Conservation (phyloP, 306 rosid genomes). For the Pyrus bretschneideri region DNA sequence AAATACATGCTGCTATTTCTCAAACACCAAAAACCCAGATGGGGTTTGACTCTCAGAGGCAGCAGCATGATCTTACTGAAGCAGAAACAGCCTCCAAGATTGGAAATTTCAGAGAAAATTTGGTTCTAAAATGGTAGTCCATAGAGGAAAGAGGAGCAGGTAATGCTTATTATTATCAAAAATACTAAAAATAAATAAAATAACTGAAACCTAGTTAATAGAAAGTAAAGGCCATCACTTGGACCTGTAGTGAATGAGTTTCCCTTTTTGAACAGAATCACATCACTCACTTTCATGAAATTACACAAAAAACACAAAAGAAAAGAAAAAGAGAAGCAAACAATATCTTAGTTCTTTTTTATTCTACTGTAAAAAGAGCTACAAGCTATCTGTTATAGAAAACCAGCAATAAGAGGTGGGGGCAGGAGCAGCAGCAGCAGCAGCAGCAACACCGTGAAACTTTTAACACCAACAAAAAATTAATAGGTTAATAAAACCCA, state of each 20-base stretch:
- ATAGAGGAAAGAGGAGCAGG: slow-evolving; percentile 4
- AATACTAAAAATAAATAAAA: background rate
- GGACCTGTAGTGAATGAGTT: background rate
- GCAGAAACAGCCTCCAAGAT: slow-evolving; percentile 1
- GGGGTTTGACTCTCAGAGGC: slow-evolving; percentile 10
- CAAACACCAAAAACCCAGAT: slow-evolving; percentile 7
- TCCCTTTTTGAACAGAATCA: slow-evolving; percentile 10
- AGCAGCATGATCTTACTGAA: slow-evolving; percentile 1
- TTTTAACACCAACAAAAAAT: background rate
- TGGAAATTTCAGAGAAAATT: background rate
- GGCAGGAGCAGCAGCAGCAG: background rate
- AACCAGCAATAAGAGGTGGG: background rate
- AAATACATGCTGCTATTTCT: background rate
- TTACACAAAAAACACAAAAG: background rate
- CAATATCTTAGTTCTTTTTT: background rate
- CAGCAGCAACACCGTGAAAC: background rate
- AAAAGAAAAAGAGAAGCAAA: background rate
- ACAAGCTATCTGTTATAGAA: background rate
- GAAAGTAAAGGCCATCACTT: background rate
- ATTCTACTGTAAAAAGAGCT: background rate
- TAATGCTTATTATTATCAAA: background rate
- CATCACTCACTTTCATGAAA: slow-evolving; percentile 16
- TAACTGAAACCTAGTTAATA: background rate
- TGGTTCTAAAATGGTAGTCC: background rate
- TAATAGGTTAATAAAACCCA: background rate